phyloP scores from a whole-genome alignment of 1,139 yeast genomes.

The Sugiyamaella pinicola region DNA sequence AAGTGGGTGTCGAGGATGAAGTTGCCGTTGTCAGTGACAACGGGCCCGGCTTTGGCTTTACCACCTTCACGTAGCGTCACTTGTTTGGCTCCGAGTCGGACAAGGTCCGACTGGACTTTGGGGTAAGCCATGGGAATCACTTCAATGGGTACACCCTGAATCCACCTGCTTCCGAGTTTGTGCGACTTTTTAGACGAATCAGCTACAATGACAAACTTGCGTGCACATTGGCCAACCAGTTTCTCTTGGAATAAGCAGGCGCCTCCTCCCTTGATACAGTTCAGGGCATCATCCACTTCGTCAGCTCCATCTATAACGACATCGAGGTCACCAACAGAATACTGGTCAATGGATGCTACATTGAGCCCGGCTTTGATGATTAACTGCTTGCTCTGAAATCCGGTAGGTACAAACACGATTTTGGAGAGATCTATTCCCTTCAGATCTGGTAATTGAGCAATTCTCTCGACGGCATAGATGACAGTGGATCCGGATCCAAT shows the following conservation, averaged over 20 bases:
- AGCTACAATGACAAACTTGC: constrained; percentile 82
- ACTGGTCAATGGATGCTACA: constrained; percentile 82
- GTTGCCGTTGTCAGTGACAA: constrained; percentile 95
- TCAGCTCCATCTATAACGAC: constrained; percentile 99
- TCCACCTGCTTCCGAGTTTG: constrained; percentile 77
- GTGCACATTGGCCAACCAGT: constrained; percentile 81
- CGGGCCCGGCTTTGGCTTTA: constrained; percentile 94
- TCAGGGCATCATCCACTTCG: constrained; percentile 79
- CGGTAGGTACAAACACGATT: constrained; percentile 84
- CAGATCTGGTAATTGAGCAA: constrained; percentile 69
- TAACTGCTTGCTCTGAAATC: constrained; percentile 89
- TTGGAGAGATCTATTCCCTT: constrained; percentile 31
- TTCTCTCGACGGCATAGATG: constrained; percentile 90
- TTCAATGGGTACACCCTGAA: constrained; percentile 92
- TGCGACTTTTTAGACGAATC: constrained; percentile 81
- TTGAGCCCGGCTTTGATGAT: constrained; percentile 78
- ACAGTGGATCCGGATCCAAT: constrained; percentile 98
- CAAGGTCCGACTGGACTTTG: constrained; percentile 67
- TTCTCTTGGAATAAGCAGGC: constrained; percentile 98
- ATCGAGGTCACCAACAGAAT: constrained; percentile 63
- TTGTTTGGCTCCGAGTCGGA: constrained; percentile 62
- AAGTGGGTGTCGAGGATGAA: constrained; percentile 93
- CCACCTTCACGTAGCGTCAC: constrained; percentile 83
- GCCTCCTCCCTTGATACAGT: constrained; percentile 97
- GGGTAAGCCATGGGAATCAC: constrained; percentile 88